Evolutionary conservation across 1,284 basidiomycete species (phyloP).

Genomic region (Ustilago loliicola): DNA sequence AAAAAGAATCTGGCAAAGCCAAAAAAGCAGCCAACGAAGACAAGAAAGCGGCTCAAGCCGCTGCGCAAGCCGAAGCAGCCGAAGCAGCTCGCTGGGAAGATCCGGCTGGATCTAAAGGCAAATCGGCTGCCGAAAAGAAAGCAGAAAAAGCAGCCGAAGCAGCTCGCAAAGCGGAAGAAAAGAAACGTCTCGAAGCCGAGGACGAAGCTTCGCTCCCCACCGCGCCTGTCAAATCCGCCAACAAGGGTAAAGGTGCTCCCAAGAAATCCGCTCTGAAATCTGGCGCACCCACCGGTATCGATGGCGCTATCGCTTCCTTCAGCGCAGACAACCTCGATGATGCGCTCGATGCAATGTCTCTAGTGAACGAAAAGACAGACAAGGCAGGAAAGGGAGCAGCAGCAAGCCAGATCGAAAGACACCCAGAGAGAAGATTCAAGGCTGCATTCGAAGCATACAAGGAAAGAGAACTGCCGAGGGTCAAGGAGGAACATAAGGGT

Average conservation of each 20-base stretch:
- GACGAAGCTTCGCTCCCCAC: slow-evolving; percentile 81
- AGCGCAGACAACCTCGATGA: slow-evolving; percentile 90
- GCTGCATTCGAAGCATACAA: slow-evolving; percentile 92
- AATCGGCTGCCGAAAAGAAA: slow-evolving; percentile 81
- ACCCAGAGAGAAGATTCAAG: slow-evolving; percentile 84
- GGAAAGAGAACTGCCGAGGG: slow-evolving; percentile 84
- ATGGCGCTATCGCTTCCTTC: slow-evolving; percentile 73
- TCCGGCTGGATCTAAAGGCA: slow-evolving; percentile 74
- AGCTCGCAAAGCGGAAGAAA: slow-evolving; percentile 74
- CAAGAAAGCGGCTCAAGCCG: slow-evolving; percentile 77
- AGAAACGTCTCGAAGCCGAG: slow-evolving; percentile 76
- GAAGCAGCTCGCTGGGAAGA: slow-evolving; percentile 85
- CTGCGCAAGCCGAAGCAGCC: slow-evolving; percentile 77
- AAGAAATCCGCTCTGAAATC: slow-evolving; percentile 50
- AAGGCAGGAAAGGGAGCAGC: slow-evolving; percentile 78
- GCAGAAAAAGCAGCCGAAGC: slow-evolving; percentile 74
- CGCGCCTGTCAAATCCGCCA: slow-evolving; percentile 76
- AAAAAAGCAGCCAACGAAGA: slow-evolving; percentile 94
- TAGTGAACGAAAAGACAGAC: slow-evolving; percentile 91
- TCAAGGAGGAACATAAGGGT: slow-evolving; percentile 85
- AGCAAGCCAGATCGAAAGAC: slow-evolving; percentile 87
- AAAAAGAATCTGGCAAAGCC: slow-evolving; percentile 72
- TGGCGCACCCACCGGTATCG: slow-evolving; percentile 42
- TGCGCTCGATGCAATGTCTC: slow-evolving; percentile 87
- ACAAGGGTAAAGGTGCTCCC: slow-evolving; percentile 72